Evolutionary conservation across 1,284 basidiomycete species (phyloP), one percentile per base, ranked within the genome.

Genomic region (Coniferiporia weirii): DNA sequence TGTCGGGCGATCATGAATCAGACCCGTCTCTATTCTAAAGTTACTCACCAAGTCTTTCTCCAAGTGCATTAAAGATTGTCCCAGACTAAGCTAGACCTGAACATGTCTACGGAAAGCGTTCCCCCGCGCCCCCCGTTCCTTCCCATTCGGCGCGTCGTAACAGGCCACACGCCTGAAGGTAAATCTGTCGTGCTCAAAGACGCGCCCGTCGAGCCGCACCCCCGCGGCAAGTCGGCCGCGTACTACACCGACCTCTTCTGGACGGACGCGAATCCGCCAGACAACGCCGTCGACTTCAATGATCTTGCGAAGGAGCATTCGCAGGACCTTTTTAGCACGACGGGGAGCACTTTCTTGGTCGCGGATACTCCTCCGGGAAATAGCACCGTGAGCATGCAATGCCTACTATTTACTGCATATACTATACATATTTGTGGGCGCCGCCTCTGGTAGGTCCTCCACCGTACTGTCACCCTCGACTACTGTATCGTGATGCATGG

Each of bases 391-490:
- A 13, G 58, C 40, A 17, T 13, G 15, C n/a, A n/a, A n/a, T n/a
- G n/a, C n/a, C n/a, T n/a, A n/a, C n/a, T n/a, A n/a, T n/a, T n/a
- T n/a, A n/a, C 32, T 9, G 12, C 38, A n/a, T 15, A 13, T 10
- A n/a, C n/a, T n/a, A 2, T 15, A 44, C 10, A 40, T 27, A 1
- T 4, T 13, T 15, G 13, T 20, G 35, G 36, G 20, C 8, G 46
- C 13, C 15, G 5, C 12, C 13, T 1, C 27, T 6, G 20, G 19
- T 36, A 63, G 62, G 56, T 46, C 34, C 50, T 63, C 35, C 62
- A 63, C 43, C 55, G 62, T 8, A 63, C 62, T 4, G n/a, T 55
- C 44, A 52, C 62, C 17, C 20, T 63, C 47, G 62, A 63, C 52
- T 63, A 61, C 27, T 59, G 56, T 13, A 55, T 63, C 47, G 19